These are phyloP conservation scores for Trebouxiophyceae sp. DNA, from an alignment of 163 green algal species.

Conservation along the genomic window DNA sequence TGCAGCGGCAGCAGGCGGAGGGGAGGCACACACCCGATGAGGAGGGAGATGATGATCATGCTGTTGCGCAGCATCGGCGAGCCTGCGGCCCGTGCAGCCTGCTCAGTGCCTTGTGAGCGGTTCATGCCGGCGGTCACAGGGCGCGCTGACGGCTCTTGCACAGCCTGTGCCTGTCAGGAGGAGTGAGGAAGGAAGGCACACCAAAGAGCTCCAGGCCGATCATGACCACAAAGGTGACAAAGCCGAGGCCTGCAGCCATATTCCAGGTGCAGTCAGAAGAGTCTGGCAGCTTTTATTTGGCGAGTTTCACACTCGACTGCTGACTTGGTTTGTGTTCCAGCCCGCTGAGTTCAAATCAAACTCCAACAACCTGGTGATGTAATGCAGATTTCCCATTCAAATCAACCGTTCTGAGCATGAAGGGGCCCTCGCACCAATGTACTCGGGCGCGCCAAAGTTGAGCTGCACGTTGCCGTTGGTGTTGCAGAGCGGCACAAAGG, in stretches of 20 bases:
- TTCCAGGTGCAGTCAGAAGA: too few relatives aligned
- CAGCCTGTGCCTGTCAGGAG: conserved; percentile 56
- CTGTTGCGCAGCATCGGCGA: background rate
- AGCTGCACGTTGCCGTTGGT: conserved; percentile 67
- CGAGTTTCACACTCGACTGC: too few relatives aligned
- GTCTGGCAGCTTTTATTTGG: too few relatives aligned
- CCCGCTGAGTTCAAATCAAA: too few relatives aligned
- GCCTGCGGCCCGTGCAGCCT: background rate
- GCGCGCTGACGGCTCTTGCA: too few relatives aligned
- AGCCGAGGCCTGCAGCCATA: conserved; percentile 44
- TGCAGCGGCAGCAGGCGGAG: background rate
- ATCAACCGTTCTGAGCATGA: too few relatives aligned
- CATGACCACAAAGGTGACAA: conserved; percentile 52
- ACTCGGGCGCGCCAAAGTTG: conserved; percentile 57
- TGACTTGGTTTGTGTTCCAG: too few relatives aligned
- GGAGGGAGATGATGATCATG: background rate
- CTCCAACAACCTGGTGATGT: background rate
- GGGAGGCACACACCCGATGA: background rate
- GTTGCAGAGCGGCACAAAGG: conserved; percentile 27
- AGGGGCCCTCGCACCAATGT: too few relatives aligned
- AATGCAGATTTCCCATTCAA: background rate
- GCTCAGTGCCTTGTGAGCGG: background rate
- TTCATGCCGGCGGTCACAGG: too few relatives aligned
- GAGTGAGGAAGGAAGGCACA: conserved; percentile 73
- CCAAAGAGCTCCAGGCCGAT: conserved; percentile 60